Conservation (phyloP, 2,329 filamentous ascomycete genomes). For the Geoglossum cookeanum region DNA sequence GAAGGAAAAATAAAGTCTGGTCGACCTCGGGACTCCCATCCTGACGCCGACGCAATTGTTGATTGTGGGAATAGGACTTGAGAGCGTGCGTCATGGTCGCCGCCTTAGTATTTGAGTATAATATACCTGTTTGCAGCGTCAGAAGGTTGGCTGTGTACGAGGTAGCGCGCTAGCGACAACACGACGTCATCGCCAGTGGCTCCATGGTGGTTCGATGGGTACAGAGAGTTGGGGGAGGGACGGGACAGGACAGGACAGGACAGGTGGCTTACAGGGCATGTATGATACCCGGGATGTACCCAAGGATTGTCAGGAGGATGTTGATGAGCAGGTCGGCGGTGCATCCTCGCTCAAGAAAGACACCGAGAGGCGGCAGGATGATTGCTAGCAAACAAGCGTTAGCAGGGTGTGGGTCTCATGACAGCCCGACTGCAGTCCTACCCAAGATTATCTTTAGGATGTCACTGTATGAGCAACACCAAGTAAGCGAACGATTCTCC, state of each 20-base stretch:
- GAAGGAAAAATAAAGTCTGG: too few relatives aligned
- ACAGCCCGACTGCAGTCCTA: not conserved
- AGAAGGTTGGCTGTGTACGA: too few relatives aligned
- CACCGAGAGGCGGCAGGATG: constrained; percentile 21
- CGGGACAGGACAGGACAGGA: not conserved
- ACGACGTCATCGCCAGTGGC: too few relatives aligned
- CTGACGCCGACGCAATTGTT: not conserved
- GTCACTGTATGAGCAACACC: not conserved
- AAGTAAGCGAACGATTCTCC: not conserved
- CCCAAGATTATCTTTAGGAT: constrained; percentile 3
- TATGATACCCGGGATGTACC: constrained; percentile 17
- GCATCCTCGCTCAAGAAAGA: constrained; percentile 22
- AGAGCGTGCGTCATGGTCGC: too few relatives aligned
- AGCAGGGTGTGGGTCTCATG: not conserved
- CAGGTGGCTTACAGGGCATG: constrained; percentile 3
- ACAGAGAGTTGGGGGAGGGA: not conserved
- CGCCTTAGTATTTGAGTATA: not conserved
- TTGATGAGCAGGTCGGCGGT: constrained; percentile 23
- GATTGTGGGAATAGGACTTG: too few relatives aligned
- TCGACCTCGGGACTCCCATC: not conserved
- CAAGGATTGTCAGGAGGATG: constrained; percentile 19
- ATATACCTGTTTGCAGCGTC: not conserved
- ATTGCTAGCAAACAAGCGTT: not conserved
- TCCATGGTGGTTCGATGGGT: not conserved
- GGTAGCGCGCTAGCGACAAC: too few relatives aligned